Conservation (phyloP, 345 rosid genomes). For the Bruguiera sexangula region DNA sequence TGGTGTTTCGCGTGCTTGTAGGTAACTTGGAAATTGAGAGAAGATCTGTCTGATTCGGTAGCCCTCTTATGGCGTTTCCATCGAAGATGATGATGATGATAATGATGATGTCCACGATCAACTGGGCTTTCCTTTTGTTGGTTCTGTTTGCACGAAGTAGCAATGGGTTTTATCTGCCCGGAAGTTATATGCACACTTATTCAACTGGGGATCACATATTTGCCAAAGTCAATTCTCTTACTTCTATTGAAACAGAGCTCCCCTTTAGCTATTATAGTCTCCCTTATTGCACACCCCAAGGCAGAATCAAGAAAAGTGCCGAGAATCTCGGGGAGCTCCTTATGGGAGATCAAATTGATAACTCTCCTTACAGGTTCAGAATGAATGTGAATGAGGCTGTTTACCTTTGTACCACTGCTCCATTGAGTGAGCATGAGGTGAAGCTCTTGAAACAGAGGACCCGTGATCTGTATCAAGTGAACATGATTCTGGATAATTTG, state of each 20-base stretch:
- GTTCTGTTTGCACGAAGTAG: slow-evolving; percentile 39
- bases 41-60: slow-evolving; percentile 12
- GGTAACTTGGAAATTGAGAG: too few species aligned
- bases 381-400: slow-evolving; percentile 69
- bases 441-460: slow-evolving; percentile 87
- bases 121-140: slow-evolving; percentile 39
- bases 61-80: background rate
- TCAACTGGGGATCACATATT: slow-evolving; percentile 40
- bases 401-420: slow-evolving; percentile 59
- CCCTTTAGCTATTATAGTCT: slow-evolving; percentile 79
- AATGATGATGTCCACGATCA: slow-evolving; percentile 23
- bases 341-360: slow-evolving; percentile 90
- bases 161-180: slow-evolving; percentile 77
- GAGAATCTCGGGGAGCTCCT: slow-evolving; percentile 93
- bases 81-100: slow-evolving; percentile 22
- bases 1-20: too few species aligned
- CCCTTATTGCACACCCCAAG: slow-evolving; percentile 60
- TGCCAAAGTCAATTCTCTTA: slow-evolving; percentile 81
- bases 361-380: slow-evolving; percentile 69
- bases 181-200: slow-evolving; percentile 84
- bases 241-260: slow-evolving; percentile 89
- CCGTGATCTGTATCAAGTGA: slow-evolving; percentile 75
- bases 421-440: slow-evolving; percentile 64
- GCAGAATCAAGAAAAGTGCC: slow-evolving; percentile 63
- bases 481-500: slow-evolving; percentile 82